A percentile compares a stretch with the other conserved stretches of the same genome.
phyloP scores from a whole-genome alignment of 495 filamentous ascomycete species.

The Penicillium chermesinum region DNA sequence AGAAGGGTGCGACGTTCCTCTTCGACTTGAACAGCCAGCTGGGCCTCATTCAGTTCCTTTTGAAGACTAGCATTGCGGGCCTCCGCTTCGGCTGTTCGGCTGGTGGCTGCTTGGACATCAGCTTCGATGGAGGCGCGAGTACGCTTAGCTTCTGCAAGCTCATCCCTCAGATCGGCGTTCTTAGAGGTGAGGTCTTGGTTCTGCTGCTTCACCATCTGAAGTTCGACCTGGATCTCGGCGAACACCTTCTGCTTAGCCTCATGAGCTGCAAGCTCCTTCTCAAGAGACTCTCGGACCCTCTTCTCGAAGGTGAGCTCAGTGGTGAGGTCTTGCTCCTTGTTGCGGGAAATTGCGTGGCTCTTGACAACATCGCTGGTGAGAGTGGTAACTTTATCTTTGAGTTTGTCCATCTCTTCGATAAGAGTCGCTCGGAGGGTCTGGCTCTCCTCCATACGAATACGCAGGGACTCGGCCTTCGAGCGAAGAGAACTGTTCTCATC shows the following conservation, averaged over 20 bases:
- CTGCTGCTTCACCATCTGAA: not conserved
- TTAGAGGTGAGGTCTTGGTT: not conserved
- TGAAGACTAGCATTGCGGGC: constrained; percentile 63
- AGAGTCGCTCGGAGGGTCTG: constrained; percentile 71
- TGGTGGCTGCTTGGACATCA: constrained; percentile 75
- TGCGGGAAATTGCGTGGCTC: constrained; percentile 70
- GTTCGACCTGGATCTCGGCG: not conserved
- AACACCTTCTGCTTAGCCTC: not conserved
- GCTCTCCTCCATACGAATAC: constrained; percentile 77
- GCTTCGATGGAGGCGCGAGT: constrained; percentile 70
- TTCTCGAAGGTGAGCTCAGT: not conserved
- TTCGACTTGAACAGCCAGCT: constrained; percentile 53
- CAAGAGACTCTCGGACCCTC: not conserved
- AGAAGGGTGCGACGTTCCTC: not conserved
- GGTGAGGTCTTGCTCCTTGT: constrained; percentile 45
- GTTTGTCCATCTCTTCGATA: constrained; percentile 68
- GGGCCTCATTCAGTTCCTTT: constrained; percentile 63
- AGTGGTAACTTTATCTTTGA: constrained; percentile 79
- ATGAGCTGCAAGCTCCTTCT: not conserved
- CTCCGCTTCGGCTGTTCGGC: constrained; percentile 74
- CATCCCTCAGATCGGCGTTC: not conserved
- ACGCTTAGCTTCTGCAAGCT: constrained; percentile 65
- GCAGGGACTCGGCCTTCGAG: constrained; percentile 62
- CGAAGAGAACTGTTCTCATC: constrained; percentile 55
- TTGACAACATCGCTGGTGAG: constrained; percentile 71